Percentiles rank a stretch among this genome's conserved stretches.
Conservation (phyloP, 345 rosid species). For the Microthlaspi erraticum region DNA sequence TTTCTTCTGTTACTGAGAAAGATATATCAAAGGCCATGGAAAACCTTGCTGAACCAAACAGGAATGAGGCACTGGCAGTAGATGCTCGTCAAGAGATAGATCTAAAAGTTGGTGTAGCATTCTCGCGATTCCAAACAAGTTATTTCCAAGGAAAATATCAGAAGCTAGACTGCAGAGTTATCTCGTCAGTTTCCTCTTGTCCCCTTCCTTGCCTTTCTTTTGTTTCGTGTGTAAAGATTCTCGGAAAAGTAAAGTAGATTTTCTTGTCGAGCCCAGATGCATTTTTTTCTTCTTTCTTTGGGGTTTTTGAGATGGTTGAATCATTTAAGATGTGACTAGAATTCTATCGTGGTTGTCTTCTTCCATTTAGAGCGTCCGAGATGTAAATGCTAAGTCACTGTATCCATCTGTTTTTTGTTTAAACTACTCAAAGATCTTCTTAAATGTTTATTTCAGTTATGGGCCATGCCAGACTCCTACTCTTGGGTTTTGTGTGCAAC, state of each 20-base stretch:
- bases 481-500: slow-evolving; percentile 95
- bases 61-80: slow-evolving; percentile 87
- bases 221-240: slow-evolving; percentile 2
- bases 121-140: slow-evolving; percentile 91
- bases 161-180: slow-evolving; percentile 89
- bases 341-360: not conserved
- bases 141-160: slow-evolving; percentile 97
- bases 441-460: slow-evolving; percentile 65
- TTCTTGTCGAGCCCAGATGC: not conserved
- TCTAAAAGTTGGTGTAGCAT: slow-evolving; percentile 98
- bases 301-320: slow-evolving; percentile 11
- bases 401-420: slow-evolving; percentile 21
- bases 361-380: not conserved
- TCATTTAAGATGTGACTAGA: slow-evolving; percentile 1
- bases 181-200: slow-evolving; percentile 75
- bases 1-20: slow-evolving; percentile 96
- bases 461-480: slow-evolving; percentile 99
- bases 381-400: slow-evolving; percentile 13
- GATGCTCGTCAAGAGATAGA: slow-evolving; percentile 99
- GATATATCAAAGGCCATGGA: slow-evolving; percentile 89
- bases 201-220: slow-evolving; percentile 25
- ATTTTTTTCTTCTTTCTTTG: not conserved
- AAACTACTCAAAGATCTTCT: slow-evolving; percentile 27
- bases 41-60: slow-evolving; percentile 84
- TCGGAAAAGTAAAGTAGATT: not conserved